Conservation (phyloP, 1,139 yeast species). For the Williopsis jadinii region DNA sequence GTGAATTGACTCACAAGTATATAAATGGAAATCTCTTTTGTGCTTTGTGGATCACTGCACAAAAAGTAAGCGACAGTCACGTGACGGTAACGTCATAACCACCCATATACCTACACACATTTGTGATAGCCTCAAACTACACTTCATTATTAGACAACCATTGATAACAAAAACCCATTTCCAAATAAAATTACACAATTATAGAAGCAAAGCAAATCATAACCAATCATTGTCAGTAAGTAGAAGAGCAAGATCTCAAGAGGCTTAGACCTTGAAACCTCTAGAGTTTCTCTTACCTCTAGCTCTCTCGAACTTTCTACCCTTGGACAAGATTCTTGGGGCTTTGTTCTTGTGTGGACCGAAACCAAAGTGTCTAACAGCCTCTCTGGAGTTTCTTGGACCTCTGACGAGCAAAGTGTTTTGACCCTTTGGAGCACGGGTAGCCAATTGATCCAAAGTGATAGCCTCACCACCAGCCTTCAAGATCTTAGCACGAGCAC, state of each 20-base stretch:
- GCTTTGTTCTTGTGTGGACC: slow-evolving; percentile 99
- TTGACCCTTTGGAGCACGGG: slow-evolving; percentile 99
- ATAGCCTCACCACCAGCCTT: slow-evolving; percentile 99
- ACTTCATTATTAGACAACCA: no score
- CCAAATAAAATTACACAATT: no score
- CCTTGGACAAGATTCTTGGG: slow-evolving; percentile 95
- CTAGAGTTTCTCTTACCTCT: slow-evolving; percentile 99
- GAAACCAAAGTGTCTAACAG: slow-evolving; percentile 99
- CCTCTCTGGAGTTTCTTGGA: slow-evolving; percentile 98
- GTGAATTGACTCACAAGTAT: no score
- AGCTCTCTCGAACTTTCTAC: slow-evolving; percentile 99
- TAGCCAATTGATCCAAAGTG: slow-evolving; percentile 98
- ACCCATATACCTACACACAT: no score
- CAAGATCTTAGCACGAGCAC: slow-evolving; percentile 95
- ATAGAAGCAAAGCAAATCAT: no score
- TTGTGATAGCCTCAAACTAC: no score
- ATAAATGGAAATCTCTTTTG: no score
- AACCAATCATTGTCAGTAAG: no score
- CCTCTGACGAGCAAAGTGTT: slow-evolving; percentile 98
- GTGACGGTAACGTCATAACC: no score
- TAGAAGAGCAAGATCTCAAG: neutral
- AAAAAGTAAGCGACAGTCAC: no score
- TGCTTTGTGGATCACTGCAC: no score
- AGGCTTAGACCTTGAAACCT: slow-evolving; percentile 97
- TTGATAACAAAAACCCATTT: no score